Percentiles rank a stretch among this genome's conserved stretches.
These are phyloP conservation scores for Neodidymelliopsis sp. DNA, from an alignment of 2,329 filamentous ascomycete species.

Conservation along the genomic window DNA sequence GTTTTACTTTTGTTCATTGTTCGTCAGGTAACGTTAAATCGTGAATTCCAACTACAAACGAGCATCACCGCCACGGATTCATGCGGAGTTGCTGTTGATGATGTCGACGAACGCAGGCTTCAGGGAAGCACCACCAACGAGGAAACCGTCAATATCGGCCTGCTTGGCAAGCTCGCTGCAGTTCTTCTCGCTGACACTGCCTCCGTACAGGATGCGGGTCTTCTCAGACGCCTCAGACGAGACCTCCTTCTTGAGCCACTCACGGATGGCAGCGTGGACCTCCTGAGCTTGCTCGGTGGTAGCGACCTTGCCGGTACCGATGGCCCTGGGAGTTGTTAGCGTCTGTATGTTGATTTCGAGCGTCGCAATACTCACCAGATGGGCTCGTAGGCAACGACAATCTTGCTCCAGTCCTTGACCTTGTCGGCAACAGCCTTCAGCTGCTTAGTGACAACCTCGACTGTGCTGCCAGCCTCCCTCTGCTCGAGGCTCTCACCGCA, in stretches of 20 bases:
- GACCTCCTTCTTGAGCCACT: constrained; percentile 79
- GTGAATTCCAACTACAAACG: constrained; percentile 44
- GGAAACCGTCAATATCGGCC: constrained; percentile 95
- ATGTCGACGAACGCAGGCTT: constrained; percentile 90
- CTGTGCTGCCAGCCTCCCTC: constrained; percentile 84
- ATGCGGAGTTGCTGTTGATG: constrained; percentile 65
- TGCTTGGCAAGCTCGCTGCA: constrained; percentile 90
- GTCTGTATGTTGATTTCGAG: neutral
- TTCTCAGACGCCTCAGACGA: constrained; percentile 81
- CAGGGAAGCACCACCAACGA: constrained; percentile 93
- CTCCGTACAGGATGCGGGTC: constrained; percentile 95
- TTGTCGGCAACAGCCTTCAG: constrained; percentile 81
- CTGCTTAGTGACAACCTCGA: constrained; percentile 84
- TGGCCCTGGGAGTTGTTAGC: constrained; percentile 59
- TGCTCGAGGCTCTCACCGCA: constrained; percentile 95
- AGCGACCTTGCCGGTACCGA: constrained; percentile 75
- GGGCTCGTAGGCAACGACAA: constrained; percentile 98
- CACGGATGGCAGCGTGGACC: constrained; percentile 78
- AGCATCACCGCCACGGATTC: constrained; percentile 45
- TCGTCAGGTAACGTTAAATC: constrained; percentile 14
- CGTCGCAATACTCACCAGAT: constrained; percentile 75
- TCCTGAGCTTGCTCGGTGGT: constrained; percentile 53
- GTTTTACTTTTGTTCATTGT: constrained; percentile 11
- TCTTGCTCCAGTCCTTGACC: constrained; percentile 86
- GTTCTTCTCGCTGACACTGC: constrained; percentile 98